Base-by-base conservation (phyloP, 371 early-diverging fungal genomes). In the Rhizopus sp. region DNA sequence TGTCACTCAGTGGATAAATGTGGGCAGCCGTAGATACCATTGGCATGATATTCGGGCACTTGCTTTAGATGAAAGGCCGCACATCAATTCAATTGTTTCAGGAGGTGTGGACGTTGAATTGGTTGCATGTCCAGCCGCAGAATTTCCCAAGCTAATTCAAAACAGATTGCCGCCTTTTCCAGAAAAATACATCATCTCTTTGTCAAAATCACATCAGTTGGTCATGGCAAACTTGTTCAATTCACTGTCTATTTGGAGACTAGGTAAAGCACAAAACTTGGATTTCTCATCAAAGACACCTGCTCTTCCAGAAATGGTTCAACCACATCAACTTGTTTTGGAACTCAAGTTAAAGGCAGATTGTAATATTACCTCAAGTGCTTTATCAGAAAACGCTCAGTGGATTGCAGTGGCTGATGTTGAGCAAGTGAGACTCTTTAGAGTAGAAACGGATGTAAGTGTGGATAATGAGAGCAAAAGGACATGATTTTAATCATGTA, bases 41-140 rank as follows among this genome's bases (percentile, higher is more conserved):
- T 87, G 91, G 35, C 95, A 97, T 64, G 97, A 96, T 68, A 93
- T 95, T 42, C 87, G 92, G 29, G 89, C 94, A 7, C 64, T 96
- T 31, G 91, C 89, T 4, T 70, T 93, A 16, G 80, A 85, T 68
- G 87, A 86, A 50, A 70, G 71, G 59, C 70, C 75, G 30, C 70
- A 78, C 3, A 74, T 83, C 33, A 87, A 88, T 39, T 77, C 85
- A 0, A 64, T 95, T 44, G 88, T 94, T 16, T 87, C 93, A 35
- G 97, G 95, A 38, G 95, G 95, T 59, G 87, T 89, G 7, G 90
- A 89, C 68, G 82, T 88, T 4, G 81, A 86, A 52, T 76, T 94
- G 34, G 84, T 91, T 7, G 74, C 90, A 5, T 84, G 87, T 55
- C 70, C 85, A 16, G 82, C 84, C 54, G 64, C 73, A 0, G 78